Evolutionary conservation across 192 early-diverging fungal genomes (phyloP), one percentile per base, ranked within the genome.

Genomic region (Coemansia sp.): DNA sequence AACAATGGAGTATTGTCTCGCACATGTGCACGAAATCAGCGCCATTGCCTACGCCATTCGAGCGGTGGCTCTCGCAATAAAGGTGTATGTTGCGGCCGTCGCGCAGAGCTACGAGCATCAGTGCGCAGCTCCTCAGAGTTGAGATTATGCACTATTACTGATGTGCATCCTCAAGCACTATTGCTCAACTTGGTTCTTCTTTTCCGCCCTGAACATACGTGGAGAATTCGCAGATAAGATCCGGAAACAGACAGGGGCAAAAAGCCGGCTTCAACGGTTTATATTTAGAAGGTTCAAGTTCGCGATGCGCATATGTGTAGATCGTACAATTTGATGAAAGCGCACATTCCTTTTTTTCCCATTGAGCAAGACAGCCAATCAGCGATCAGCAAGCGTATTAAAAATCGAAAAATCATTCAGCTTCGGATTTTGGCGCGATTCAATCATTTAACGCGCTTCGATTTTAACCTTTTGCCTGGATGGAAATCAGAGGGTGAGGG

Each of bases 1-100:
- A 63, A 59, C 63, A 13, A 46, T 61, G 44, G 57, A 67, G 33
- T 45, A 78, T 41, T 78, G 74, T 27, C 61, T 78, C 38, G 61
- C 22, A 11, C 67, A 68, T n/a, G 69, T 78, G 30, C 74, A 78
- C 45, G 74, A 78, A 54, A 78, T 78, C 34, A 52, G 52, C 17
- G 37, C 49, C 34, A 78, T 78, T 17, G 74, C 69, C 14, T 67
- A 64, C 18, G 45, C 44, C 19, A 62, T 78, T 34, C 74, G 69
- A 17, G 56, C 45, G 21, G 64, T 33, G 14, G 40, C 57, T 8
- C 25, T 67, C 45, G 34, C 55, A 11, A 40, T 39, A n/a, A 78
- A 78, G 41, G 42, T 47, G 33, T 61, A 76, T 30, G 24, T 69
- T 21, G 73, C 66, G 0, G 46, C 27, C 9, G 34, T 66, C 2